phyloP scores from a whole-genome alignment of 768 basidiomycete genomes.

The Daedalea quercina region DNA sequence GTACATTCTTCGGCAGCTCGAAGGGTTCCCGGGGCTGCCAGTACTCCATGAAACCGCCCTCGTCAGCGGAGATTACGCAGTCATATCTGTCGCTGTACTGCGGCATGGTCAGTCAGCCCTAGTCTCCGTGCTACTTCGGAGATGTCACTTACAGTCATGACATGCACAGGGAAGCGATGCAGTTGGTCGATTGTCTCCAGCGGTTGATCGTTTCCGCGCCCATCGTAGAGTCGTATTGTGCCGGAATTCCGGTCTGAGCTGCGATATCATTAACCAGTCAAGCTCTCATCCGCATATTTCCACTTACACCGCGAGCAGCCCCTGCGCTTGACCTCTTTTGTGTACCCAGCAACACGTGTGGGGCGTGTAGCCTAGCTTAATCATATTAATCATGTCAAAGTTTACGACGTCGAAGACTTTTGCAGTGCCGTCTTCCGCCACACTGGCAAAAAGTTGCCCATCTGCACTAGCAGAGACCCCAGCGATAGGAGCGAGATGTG shows the following conservation, averaged over 20 bases:
- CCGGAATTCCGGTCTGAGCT: constrained; percentile 78
- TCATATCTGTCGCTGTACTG: constrained; percentile 91
- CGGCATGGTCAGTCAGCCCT: background rate
- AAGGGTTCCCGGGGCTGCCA: constrained; percentile 93
- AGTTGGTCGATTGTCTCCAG: constrained; percentile 70
- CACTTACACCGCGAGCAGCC: constrained; percentile 82
- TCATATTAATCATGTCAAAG: constrained; percentile 99
- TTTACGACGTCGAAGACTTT: constrained; percentile 98
- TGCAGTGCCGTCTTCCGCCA: constrained; percentile 86
- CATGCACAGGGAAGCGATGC: constrained; percentile 84
- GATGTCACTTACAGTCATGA: constrained; percentile 54
- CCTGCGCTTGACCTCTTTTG: constrained; percentile 77
- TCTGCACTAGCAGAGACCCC: constrained; percentile 85
- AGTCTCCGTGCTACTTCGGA: background rate
- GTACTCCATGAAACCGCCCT: constrained; percentile 92
- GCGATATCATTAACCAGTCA: constrained; percentile 16
- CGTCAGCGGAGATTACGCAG: constrained; percentile 90
- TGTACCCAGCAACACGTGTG: constrained; percentile 96
- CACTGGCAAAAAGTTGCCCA: constrained; percentile 85
- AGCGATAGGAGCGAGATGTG: constrained; percentile 75
- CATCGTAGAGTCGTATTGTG: constrained; percentile 85
- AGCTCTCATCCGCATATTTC: background rate
- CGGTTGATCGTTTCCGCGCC: constrained; percentile 75
- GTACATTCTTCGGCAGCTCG: constrained; percentile 68
- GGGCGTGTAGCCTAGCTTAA: constrained; percentile 82